Base-by-base conservation (phyloP, 2,329 filamentous ascomycete genomes). In the Pseudocercospora crystallina region DNA sequence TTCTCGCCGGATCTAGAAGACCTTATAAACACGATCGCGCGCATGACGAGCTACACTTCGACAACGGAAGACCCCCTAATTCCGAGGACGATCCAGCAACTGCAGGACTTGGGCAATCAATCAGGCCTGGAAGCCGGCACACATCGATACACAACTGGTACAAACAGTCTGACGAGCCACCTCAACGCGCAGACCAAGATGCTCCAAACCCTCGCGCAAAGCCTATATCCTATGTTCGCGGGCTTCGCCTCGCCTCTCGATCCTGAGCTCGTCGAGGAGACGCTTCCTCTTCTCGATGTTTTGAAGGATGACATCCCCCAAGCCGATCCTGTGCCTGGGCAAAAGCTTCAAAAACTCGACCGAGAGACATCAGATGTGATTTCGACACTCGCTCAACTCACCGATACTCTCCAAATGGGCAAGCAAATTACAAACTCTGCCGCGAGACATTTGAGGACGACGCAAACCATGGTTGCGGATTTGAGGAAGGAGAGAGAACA, bases 381-480 rank as follows among this genome's bases (percentile, higher is more conserved):
- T 8, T 82, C 89, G 63, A 89, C 89, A 5, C 80, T 99, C 40
- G 90, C 89, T 61, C 87, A 90, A 59, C 78, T 99, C 4, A 90
- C 89, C 5, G 94, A 99, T 68, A 91, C 89, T 3, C 78, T 99
- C 31, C 92, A 97, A 71, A 96, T 97, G 86, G 90, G 87, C 30
- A 85, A 90, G 10, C 92, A 97, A 71, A 87, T 89, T 1, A 94
- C 89, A 0, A 87, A 84, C 2, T 86, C 87, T 8, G 94, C 92
- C 1, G 85, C 86, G 2, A 79, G 94, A 48, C 82, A 90, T 38
- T 75, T 99, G 44, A 86, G 87, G 60, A 88, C 84, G 32, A 90
- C 89, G 5, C 88, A 86, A 61, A 91, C 95, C 67, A 82, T 95
- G 54, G 86, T 97, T 1, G 82, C 85, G 2, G 92, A 96, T 62